These are phyloP conservation scores for Neocallimastix lanati DNA, from an alignment of 192 early-diverging fungal genomes.

Conservation along the genomic window DNA sequence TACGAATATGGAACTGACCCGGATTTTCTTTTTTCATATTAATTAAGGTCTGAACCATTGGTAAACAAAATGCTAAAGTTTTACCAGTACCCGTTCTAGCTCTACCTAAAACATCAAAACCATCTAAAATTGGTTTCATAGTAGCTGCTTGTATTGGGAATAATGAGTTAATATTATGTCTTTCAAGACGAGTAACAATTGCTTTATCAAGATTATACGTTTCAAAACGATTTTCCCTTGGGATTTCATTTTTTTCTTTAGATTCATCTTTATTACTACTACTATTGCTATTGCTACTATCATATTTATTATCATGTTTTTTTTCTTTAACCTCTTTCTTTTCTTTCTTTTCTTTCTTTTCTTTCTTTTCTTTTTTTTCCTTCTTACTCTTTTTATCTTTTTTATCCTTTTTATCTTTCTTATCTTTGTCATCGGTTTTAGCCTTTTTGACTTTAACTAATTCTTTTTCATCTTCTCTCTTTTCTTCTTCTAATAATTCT, in stretches of 20 bases:
- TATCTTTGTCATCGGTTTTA: conserved; percentile 8
- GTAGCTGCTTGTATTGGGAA: conserved; percentile 93
- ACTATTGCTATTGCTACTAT: conserved; percentile 9
- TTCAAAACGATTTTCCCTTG: conserved; percentile 30
- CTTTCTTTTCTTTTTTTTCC: conserved; percentile 1
- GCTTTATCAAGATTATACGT: conserved; percentile 42
- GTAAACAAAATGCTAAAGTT: conserved; percentile 61
- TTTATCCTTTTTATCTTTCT: conserved; percentile 3
- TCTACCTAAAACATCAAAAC: conserved; percentile 54
- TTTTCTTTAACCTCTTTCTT: conserved; percentile 15
- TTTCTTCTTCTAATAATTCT: background rate
- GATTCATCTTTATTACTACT: conserved; percentile 8
- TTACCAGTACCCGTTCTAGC: conserved; percentile 58
- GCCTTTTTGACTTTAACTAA: background rate
- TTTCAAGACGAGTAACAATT: conserved; percentile 48
- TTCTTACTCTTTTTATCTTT: background rate
- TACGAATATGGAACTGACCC: conserved; percentile 5
- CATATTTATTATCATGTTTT: conserved; percentile 16
- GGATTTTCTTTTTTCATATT: conserved; percentile 11
- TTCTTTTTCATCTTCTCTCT: background rate
- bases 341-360: conserved; percentile 5
- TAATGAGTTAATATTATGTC: conserved; percentile 55
- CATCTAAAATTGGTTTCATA: conserved; percentile 46
- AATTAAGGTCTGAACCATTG: conserved; percentile 50
- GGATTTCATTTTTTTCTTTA: conserved; percentile 19